Evolutionary conservation across 208 protist genomes (phyloP), one percentile per base, ranked within the genome.

Genomic region (Leishmania mexicana): DNA sequence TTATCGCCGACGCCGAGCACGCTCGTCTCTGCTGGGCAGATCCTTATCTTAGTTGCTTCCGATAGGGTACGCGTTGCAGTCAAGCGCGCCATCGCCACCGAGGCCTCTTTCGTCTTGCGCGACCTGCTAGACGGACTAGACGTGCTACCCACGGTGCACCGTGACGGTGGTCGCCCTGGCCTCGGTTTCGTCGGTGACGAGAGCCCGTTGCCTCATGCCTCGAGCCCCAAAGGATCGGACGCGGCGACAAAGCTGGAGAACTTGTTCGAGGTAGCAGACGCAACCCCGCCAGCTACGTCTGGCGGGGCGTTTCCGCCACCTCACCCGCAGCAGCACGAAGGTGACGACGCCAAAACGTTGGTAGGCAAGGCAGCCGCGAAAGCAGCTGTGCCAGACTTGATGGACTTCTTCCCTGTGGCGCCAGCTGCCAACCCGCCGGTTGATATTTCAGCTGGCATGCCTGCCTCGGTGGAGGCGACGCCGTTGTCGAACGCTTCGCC

Each of bases 81-180:
- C 2, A 91, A 82, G 47, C 90, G 91, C 57, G 84, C 92, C 76
- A 90, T 92, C 71, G 94, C 92, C 31, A 95, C 92, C 1, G 90
- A 95, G 78, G 94, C 92, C 11, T 95, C 90, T 11, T 89, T 90
- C 64, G 87, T 97, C 28, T 79, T 97, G 60, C 89, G 94, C 45
- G 94, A 97, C 73, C 73, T 97, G 31, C 85, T 97, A 6, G 94
- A 97, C 68, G 89, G 90, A 15, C 80, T 88, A 72, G 91, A 93
- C 42, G 62, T 86, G 35, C 38, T 71, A 45, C 68, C 62, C 42
- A 73, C 54, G 8, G n/a, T 64, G 6, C 54, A 53, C n/a, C 62
- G 58, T 35, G 74, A 85, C 53, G 67, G 47, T 38, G 76, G 62
- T 35, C 78, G 38, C 42, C 64, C 21, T 54, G 64, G 57, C 4